Base-by-base conservation (phyloP, 345 rosid genomes). In the Nephelium lappaceum region DNA sequence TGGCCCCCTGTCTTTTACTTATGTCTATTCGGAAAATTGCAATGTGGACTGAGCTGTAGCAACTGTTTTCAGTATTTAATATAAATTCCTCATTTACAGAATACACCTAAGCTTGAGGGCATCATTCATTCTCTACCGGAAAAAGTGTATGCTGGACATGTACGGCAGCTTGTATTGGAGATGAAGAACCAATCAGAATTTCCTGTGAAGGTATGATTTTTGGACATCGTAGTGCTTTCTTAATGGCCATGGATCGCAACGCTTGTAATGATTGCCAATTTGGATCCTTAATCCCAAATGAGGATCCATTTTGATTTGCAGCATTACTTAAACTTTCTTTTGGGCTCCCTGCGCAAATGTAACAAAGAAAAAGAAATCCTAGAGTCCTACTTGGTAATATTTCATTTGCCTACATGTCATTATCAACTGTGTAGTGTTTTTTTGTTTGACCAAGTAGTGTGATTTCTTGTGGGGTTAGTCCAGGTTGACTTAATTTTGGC, bases 41-140 rank as follows among this genome's bases (percentile, higher is more conserved):
- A 24, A 39, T 67, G 10, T 42, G 64, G 67, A 64, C 69, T 81
- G 24, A 81, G 67, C 21, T 77, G 53, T 43, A 72, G 41, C 31
- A 74, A 53, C 7, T 25, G 0, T 67, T 45, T 63, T 67, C n/a
- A 60, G 19, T 71, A 51, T 55, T 61, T 38, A 14, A 3, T 53
- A 11, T 21, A 4, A 49, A 19, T 73, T 74, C 24, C 85, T 58
- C 72, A 49, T 73, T 61, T 81, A 66, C 87, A 94, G 99, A 85
- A 83, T 82, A 82, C 93, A 57, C 99, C 99, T 79, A 93, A 86
- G 95, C 95, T 96, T 80, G 94, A 91, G 85, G 98, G 98, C 75
- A 71, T 81, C 75, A 83, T 94, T 80, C 84, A 67, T 72, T 77
- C 85, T 79, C 83, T 94, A 68, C 97, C 98, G 58, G 90, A 81